Base-by-base conservation (phyloP, 768 basidiomycete species). In the Tubosaeta sp. region DNA sequence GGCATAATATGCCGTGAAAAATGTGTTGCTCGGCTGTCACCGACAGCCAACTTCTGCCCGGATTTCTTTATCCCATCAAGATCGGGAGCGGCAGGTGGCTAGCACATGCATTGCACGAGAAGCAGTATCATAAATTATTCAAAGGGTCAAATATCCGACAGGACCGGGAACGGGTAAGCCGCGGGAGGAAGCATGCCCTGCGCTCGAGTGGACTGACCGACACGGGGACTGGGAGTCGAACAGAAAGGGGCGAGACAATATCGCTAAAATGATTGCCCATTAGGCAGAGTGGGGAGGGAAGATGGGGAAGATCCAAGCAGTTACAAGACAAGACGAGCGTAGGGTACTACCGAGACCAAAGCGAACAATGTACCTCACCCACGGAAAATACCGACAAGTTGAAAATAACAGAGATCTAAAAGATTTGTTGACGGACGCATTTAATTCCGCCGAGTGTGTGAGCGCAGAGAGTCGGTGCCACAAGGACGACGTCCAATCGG, bases 401-500 rank as follows among this genome's bases (percentile, higher is more conserved):
- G 59, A 59, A 66, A 64, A 68, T 60, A 69, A 70, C 65, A 68
- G 65, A 76, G 74, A 71, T 70, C 74, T 64, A 72, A 74, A 71
- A 75, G 78, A 75, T 67, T 70, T 71, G 73, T 71, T 68, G 71
- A 61, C 59, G 62, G 50, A 53, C 14, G 41, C 46, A 32, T 54
- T 56, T 67, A 68, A 60, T 60, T 64, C 68, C 64, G 64, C 68
- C 58, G 66, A 55, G 54, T 62, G 66, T 67, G 68, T 54, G 66
- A 68, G 44, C 51, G 34, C 32, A 45, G 19, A 59, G 53, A 55
- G 57, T 52, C 43, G 56, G 64, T 70, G 61, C 67, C 75, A 78
- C 71, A 72, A 72, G 74, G 59, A 61, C 60, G 59, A 61, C 60
- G 58, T 54, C 76, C 75, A 80, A 80, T 80, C 78, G 79, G 81